Conservation (phyloP, 2,329 filamentous ascomycete species). For the Fusarium sp. region DNA sequence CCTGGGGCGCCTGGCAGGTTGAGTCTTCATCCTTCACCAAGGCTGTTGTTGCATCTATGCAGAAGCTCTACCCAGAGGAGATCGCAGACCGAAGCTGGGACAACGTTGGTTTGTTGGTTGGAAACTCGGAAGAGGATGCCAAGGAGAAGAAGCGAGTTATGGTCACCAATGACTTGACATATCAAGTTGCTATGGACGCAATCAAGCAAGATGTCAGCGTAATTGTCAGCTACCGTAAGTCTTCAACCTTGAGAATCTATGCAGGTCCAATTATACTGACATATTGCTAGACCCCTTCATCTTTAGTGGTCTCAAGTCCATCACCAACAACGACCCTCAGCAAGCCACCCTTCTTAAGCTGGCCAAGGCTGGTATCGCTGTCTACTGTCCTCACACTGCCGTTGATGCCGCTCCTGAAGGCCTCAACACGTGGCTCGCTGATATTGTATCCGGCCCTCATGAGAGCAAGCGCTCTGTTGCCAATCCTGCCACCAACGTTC, state of each 20-base stretch:
- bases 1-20: slow-evolving; percentile 56
- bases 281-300: slow-evolving; percentile 84
- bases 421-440: slow-evolving; percentile 93
- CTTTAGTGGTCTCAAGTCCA: slow-evolving; percentile 89
- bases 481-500: slow-evolving; percentile 57
- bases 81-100: slow-evolving; percentile 93
- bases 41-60: slow-evolving; percentile 82
- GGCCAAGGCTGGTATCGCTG: slow-evolving; percentile 87
- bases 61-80: slow-evolving; percentile 86
- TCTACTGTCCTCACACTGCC: slow-evolving; percentile 96
- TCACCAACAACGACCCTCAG: slow-evolving; percentile 86
- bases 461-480: slow-evolving; percentile 56
- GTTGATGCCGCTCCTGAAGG: slow-evolving; percentile 87
- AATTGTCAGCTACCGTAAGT: slow-evolving; percentile 86
- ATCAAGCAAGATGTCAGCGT: slow-evolving; percentile 80
- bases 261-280: background rate
- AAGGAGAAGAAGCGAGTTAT: slow-evolving; percentile 56
- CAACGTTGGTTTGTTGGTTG: slow-evolving; percentile 86
- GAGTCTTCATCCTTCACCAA: slow-evolving; percentile 58
- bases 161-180: slow-evolving; percentile 88
- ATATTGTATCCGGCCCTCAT: slow-evolving; percentile 74
- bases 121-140: slow-evolving; percentile 53
- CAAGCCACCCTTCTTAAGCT: slow-evolving; percentile 86
- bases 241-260: background rate
- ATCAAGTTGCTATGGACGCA: slow-evolving; percentile 88